Evolutionary conservation across 495 filamentous ascomycete species (phyloP), one percentile per base, ranked within the genome.

Genomic region (Terfezia boudieri): DNA sequence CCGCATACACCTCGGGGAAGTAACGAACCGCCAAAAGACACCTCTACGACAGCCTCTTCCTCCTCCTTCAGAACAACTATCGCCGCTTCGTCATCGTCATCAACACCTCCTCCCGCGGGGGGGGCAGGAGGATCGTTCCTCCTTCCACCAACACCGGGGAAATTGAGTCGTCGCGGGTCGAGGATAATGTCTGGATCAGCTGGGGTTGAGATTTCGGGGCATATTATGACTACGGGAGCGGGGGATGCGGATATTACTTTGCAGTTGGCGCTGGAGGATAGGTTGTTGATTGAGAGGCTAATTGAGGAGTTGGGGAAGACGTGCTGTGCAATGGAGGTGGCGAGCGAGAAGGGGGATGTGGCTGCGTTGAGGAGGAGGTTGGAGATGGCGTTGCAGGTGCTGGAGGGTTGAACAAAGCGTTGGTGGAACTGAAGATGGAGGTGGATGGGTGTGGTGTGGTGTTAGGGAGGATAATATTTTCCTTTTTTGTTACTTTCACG

Each of bases 291-390:
- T 14, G 62, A 65, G 51, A 53, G 50, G 10, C 54, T 65, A 46
- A 61, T 64, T 23, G 62, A 62, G 49, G 59, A 56, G 8, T 35
- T 65, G 20, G 62, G 62, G 8, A 36, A 51, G 23, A 55, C 61
- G 20, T 65, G 62, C 20, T 61, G 50, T 12, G 56, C 49, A 11
- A 58, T 65, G 62, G 62, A 65, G 55, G 59, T 52, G 50, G 59
- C 61, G 38, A 36, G 37, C 4, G 50, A 55, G 8, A 51, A 55
- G 9, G 35, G 37, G 10, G 49, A 36, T 43, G 51, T 62, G 2
- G 54, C 20, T 9, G 62, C 58, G 35, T 56, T 55, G 37, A 50
- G 62, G 23, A 55, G 51, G 26, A 51, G 62, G 14, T 52, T 65
- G 9, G 56, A 60, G 38, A 55, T 52, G 2, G 62, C 62, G 10